phyloP scores from a whole-genome alignment of 164 flowering plant species.

The Paratinospora sagittata region DNA sequence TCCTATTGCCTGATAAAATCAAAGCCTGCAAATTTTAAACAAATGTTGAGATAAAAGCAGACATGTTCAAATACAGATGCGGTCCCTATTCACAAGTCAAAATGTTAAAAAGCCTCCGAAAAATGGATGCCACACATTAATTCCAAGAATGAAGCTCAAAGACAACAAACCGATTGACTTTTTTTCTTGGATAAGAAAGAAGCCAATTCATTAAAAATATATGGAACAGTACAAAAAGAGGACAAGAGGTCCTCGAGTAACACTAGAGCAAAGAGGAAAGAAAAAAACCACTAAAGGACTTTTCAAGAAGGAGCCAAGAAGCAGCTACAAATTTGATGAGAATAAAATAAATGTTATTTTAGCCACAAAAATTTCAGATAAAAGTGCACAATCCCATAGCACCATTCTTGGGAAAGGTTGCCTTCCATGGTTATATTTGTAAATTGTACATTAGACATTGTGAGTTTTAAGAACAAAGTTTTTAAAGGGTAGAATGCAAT shows the following conservation, averaged over 20 bases:
- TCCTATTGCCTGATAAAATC: slow-evolving; percentile 74
- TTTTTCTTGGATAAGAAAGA: background rate
- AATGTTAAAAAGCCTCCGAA: background rate
- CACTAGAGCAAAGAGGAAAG: too few species aligned
- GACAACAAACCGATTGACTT: background rate
- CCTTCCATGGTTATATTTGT: background rate
- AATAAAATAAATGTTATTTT: too few species aligned
- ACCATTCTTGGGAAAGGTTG: too few species aligned
- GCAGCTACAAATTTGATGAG: too few species aligned
- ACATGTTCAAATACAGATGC: background rate
- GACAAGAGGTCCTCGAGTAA: too few species aligned
- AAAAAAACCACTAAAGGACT: too few species aligned
- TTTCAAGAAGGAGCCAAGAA: too few species aligned
- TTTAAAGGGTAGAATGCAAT: too few species aligned
- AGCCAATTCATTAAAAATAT: too few species aligned
- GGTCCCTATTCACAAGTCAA: background rate
- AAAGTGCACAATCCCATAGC: too few species aligned
- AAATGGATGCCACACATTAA: background rate
- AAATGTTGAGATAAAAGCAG: slow-evolving; percentile 2
- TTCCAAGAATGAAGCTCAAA: background rate
- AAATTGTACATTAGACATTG: background rate
- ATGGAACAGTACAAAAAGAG: too few species aligned
- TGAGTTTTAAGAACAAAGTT: background rate
- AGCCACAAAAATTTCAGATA: too few species aligned
- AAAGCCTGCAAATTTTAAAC: slow-evolving; percentile 46